Evolutionary conservation across 2,329 filamentous ascomycete genomes (phyloP).

Genomic region (Exophiala oligosperma): DNA sequence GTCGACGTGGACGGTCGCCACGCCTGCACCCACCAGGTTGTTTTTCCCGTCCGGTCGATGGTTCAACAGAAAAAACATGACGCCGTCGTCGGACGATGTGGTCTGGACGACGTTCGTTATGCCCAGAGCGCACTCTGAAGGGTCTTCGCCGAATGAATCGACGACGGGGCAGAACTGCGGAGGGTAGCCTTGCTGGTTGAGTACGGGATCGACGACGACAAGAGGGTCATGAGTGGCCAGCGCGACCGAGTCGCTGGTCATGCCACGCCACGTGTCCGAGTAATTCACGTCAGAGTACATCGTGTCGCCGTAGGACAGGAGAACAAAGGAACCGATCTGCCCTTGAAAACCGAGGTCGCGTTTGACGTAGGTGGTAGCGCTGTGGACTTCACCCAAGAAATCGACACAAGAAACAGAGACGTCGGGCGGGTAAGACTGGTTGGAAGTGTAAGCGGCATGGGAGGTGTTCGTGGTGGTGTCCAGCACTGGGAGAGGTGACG

Average conservation of each 20-base stretch:
- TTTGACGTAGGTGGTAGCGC: constrained; percentile 28
- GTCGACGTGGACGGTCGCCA: constrained; percentile 25
- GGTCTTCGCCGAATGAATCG: constrained; percentile 22
- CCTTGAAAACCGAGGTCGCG: constrained; percentile 31
- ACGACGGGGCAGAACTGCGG: constrained; percentile 27
- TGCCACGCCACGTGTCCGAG: constrained; percentile 29
- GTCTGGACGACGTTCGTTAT: constrained; percentile 31
- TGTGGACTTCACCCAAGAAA: constrained; percentile 28
- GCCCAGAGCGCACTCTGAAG: constrained; percentile 24
- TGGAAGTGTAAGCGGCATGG: too few species aligned
- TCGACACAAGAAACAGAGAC: constrained; percentile 19
- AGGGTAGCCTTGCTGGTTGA: constrained; percentile 27
- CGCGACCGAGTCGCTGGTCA: constrained; percentile 30
- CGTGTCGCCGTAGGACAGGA: constrained; percentile 31
- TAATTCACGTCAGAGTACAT: constrained; percentile 27
- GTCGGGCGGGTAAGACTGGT: constrained; percentile 10
- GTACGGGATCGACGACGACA: constrained; percentile 24
- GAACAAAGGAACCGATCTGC: constrained; percentile 24
- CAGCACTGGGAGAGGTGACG: constrained; percentile 2
- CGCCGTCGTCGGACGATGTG: constrained; percentile 1
- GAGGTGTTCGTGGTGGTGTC: neutral
- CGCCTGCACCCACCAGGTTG: constrained; percentile 29
- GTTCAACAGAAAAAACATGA: constrained; percentile 31
- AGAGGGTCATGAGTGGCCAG: constrained; percentile 28
- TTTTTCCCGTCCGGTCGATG: constrained; percentile 29